These are phyloP conservation scores for Hypoxylon sp. DNA, from an alignment of 2,329 filamentous ascomycete species.

Conservation along the genomic window DNA sequence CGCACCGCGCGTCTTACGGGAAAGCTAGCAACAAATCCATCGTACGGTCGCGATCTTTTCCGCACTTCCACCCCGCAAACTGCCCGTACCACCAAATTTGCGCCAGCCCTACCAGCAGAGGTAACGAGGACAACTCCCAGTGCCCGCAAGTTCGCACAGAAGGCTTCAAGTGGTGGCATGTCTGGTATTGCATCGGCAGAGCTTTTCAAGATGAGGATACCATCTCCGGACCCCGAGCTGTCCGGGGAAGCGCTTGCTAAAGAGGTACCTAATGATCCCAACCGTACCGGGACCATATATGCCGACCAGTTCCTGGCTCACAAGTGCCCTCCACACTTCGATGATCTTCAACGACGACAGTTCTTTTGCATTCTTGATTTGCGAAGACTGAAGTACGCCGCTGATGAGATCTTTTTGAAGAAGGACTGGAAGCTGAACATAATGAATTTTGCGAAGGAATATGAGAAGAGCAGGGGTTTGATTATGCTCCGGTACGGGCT, in stretches of 20 bases:
- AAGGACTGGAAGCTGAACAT: constrained; percentile 76
- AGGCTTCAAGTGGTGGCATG: constrained; percentile 66
- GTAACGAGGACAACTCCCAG: constrained; percentile 45
- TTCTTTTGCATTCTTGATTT: constrained; percentile 75
- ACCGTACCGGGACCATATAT: constrained; percentile 69
- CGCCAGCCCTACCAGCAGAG: constrained; percentile 51
- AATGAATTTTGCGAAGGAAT: constrained; percentile 74
- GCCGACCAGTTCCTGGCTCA: constrained; percentile 72
- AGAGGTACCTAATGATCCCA: constrained; percentile 67
- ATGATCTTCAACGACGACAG: constrained; percentile 72
- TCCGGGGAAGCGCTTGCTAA: constrained; percentile 69
- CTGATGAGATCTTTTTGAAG: constrained; percentile 71
- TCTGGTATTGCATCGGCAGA: constrained; percentile 65
- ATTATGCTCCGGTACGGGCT: constrained; percentile 74
- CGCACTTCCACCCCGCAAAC: constrained; percentile 51
- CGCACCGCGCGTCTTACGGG: constrained; percentile 44
- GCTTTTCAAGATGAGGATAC: constrained; percentile 71
- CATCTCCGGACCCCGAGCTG: constrained; percentile 69
- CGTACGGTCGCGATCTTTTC: constrained; percentile 52
- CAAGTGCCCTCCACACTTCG: constrained; percentile 70
- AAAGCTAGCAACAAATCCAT: constrained; percentile 45
- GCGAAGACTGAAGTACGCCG: constrained; percentile 72
- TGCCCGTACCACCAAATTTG: constrained; percentile 50
- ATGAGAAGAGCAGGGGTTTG: constrained; percentile 73
- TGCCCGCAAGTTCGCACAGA: constrained; percentile 52